Evolutionary conservation across 78 protist species (phyloP).

Genomic region (Andalucia godoyi): DNA sequence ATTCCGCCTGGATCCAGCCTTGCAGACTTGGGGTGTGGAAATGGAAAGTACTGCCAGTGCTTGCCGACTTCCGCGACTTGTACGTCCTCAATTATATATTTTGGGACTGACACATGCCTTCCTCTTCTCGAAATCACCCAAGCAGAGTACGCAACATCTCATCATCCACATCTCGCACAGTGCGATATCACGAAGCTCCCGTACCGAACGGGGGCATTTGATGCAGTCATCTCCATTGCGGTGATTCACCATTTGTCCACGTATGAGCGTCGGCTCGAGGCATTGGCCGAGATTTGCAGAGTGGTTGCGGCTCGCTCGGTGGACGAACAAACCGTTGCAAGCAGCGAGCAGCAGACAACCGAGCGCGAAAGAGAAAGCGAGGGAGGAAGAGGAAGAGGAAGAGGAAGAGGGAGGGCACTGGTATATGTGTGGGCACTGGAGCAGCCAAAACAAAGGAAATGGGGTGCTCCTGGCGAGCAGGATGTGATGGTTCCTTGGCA

Average conservation of each 20-base stretch:
- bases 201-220: neutral
- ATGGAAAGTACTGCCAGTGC: conserved; percentile 38
- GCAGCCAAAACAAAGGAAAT: neutral
- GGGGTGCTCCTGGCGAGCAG: neutral
- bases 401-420: conserved; percentile 23
- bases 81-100: neutral
- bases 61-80: neutral
- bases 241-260: conserved; percentile 47
- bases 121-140: neutral
- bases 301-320: conserved; percentile 9
- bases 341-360: too few relatives aligned
- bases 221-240: conserved; percentile 42
- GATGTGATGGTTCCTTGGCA: conserved; percentile 19
- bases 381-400: too few relatives aligned
- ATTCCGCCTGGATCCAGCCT: neutral
- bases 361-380: too few relatives aligned
- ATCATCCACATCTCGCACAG: too few relatives aligned
- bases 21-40: conserved; percentile 58
- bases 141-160: neutral
- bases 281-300: conserved; percentile 25
- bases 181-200: conserved; percentile 17
- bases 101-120: neutral
- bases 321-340: too few relatives aligned
- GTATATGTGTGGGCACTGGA: conserved; percentile 38
- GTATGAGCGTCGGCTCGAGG: conserved; percentile 4